Conservation (phyloP, 164 flowering plant species). For the Sedum album region DNA sequence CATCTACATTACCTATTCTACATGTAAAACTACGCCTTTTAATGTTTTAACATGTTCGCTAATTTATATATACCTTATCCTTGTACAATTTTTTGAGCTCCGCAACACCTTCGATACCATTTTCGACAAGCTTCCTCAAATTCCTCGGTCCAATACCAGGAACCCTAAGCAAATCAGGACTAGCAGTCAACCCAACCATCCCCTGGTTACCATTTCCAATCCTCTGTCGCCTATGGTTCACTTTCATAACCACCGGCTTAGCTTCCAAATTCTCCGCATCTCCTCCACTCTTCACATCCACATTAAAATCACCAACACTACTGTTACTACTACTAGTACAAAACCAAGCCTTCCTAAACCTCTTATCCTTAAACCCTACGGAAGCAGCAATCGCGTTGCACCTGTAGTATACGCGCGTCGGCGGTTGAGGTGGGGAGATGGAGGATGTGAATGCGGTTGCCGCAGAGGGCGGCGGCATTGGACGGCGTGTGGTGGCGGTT, state of each 20-base stretch:
- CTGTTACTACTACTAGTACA: background rate
- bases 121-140: conserved; percentile 80
- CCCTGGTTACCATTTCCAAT: conserved; percentile 9
- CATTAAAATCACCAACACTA: background rate
- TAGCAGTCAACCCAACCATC: conserved; percentile 12
- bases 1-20: background rate
- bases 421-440: background rate
- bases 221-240: conserved; percentile 36
- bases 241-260: conserved; percentile 14
- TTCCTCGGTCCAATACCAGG: conserved; percentile 98
- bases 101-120: conserved; percentile 73
- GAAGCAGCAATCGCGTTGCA: background rate
- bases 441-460: background rate
- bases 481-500: background rate
- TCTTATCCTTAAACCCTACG: background rate
- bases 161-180: conserved; percentile 73
- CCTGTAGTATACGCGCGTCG: background rate
- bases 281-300: background rate
- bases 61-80: conserved; percentile 50
- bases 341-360: background rate
- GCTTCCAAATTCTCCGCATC: conserved; percentile 22
- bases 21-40: too few species aligned
- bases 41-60: background rate
- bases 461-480: background rate
- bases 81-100: conserved; percentile 79